These are phyloP conservation scores for Krasilnikovozyma curviuscula DNA, from an alignment of 768 basidiomycete genomes.

Conservation along the genomic window DNA sequence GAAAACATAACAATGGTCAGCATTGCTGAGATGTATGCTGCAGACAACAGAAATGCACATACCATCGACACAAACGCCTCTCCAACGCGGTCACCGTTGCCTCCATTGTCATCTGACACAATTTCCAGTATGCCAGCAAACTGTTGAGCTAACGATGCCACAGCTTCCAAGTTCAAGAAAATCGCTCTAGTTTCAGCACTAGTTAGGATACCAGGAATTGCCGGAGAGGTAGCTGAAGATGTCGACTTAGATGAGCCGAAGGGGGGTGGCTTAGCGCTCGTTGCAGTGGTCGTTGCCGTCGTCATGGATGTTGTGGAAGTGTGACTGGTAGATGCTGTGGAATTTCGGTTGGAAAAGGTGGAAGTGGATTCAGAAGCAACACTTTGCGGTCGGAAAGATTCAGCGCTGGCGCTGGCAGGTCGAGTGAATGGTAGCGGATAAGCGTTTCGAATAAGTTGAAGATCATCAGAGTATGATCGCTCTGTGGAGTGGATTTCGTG, in stretches of 20 bases:
- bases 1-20: too few relatives aligned
- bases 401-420: constrained; percentile 12
- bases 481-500: constrained; percentile 26
- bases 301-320: constrained; percentile 17
- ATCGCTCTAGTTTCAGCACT: constrained; percentile 21
- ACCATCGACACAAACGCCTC: constrained; percentile 22
- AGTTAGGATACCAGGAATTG: constrained; percentile 13
- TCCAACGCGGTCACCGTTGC: constrained; percentile 15
- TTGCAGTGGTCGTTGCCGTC: constrained; percentile 4
- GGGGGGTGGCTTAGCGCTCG: constrained; percentile 10
- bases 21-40: too few relatives aligned
- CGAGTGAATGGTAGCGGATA: constrained; percentile 20
- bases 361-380: constrained; percentile 13
- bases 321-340: constrained; percentile 10
- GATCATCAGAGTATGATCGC: constrained; percentile 24
- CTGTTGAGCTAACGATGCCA: constrained; percentile 23
- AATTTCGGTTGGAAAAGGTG: constrained; percentile 10
- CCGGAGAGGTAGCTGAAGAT: background rate
- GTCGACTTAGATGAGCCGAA: constrained; percentile 4
- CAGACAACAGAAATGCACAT: constrained; percentile 9
- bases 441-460: constrained; percentile 25
- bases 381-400: background rate
- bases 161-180: constrained; percentile 25
- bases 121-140: constrained; percentile 22
- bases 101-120: constrained; percentile 16